Evolutionary conservation across 1,284 basidiomycete species (phyloP), one percentile per base, ranked within the genome.

Genomic region (Phylloporus sp.): DNA sequence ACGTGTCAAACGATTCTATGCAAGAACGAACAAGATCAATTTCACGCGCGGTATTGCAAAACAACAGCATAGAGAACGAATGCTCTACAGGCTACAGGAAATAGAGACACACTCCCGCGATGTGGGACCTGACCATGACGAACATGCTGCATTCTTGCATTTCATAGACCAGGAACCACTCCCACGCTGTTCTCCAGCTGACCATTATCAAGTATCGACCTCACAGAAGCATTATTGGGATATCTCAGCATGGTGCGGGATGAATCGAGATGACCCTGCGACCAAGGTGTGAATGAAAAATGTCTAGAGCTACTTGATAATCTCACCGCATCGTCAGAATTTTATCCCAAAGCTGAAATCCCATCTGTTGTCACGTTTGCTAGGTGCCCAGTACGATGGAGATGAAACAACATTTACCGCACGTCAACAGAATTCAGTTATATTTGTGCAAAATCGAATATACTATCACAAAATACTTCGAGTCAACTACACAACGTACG

Each of bases 401-500:
- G 41, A 41, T 41, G 41, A 41, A 41, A 41, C 17, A 56, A 8
- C 10, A 7, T 11, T 52, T 63, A 19, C 35, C 57, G 6, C 12
- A 57, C 6, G 20, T 64, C 43, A 57, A 58, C 20, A 55, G 60
- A 8, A 41, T 41, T 14, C 41, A 14, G 41, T 41, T 41, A 41
- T 41, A 41, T 41, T 41, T 41, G 41, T 41, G 41, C 41, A 41
- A 41, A 41, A 41, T 17, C 19, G 10, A 1, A 43, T 65, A 5
- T 65, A 65, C 19, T 23, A 12, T 1, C 64, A 65, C 49, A 60
- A 61, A 17, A 17, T 37, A 1, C 20, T 60, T 0, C 8, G 29
- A 8, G 20, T 65, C 14, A 60, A 60, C 39, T 60, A 65, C 17
- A 65, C 64, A 3, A 65, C 52, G 14, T 65, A 61, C 7, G 59